Conservation (phyloP, 2,329 filamentous ascomycete species). For the Aspergillus phoenicis region DNA sequence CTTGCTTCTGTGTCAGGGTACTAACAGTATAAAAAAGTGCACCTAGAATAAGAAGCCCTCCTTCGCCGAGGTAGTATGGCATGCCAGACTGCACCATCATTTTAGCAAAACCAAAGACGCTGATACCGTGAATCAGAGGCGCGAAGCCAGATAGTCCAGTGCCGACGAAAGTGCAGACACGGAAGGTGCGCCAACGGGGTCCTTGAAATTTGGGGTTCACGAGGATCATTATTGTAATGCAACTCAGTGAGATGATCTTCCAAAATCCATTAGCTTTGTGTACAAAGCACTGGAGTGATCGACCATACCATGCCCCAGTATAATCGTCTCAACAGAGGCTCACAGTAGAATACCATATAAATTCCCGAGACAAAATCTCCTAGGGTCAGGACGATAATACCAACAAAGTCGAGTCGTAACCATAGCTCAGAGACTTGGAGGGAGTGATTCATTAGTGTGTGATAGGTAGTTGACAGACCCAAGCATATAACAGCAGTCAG, state of each 20-base stretch:
- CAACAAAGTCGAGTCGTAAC: slow-evolving; percentile 26
- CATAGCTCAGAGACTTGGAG: slow-evolving; percentile 26
- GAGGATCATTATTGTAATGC: slow-evolving; percentile 6
- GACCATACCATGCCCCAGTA: slow-evolving; percentile 17
- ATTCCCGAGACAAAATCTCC: slow-evolving; percentile 16
- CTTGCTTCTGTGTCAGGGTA: slow-evolving; percentile 12
- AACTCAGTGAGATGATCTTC: slow-evolving; percentile 13
- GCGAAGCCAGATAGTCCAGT: slow-evolving; percentile 12
- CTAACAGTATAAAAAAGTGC: slow-evolving; percentile 32
- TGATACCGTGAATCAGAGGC: slow-evolving; percentile 25
- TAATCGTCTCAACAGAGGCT: slow-evolving; percentile 8
- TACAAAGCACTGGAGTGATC: background rate
- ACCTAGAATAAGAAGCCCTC: slow-evolving; percentile 28
- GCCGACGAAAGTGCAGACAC: slow-evolving; percentile 12
- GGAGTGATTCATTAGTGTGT: slow-evolving; percentile 36
- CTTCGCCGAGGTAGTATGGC: slow-evolving; percentile 20
- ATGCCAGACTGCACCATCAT: slow-evolving; percentile 30
- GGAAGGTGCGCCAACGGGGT: slow-evolving; percentile 8
- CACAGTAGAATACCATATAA: slow-evolving; percentile 16
- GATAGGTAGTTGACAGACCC: slow-evolving; percentile 17
- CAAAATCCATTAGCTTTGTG: background rate
- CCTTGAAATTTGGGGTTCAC: slow-evolving; percentile 12
- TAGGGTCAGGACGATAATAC: slow-evolving; percentile 22
- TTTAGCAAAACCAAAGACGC: slow-evolving; percentile 30
- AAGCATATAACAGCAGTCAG: slow-evolving; percentile 6